phyloP scores from a whole-genome alignment of 2,329 filamentous ascomycete species.

The Helminthosporium solani region DNA sequence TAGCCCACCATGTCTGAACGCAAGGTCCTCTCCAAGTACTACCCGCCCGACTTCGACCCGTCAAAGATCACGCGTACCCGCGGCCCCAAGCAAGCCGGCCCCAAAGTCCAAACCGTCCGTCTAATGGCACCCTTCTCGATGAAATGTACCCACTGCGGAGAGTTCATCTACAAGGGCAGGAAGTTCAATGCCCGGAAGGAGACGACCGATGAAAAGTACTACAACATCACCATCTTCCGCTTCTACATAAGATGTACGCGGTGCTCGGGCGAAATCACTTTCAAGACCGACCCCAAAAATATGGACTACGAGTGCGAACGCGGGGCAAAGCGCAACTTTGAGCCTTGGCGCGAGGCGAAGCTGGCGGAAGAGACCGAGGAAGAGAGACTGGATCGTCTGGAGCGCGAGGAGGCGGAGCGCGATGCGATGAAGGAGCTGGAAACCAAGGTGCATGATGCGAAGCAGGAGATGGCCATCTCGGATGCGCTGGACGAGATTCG shows the following conservation, averaged over 20 bases:
- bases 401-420: conserved; percentile 74
- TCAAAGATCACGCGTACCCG: conserved; percentile 69
- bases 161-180: conserved; percentile 83
- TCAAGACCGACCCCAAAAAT: conserved; percentile 92
- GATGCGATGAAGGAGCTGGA: conserved; percentile 96
- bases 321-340: conserved; percentile 89
- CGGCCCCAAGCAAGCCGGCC: conserved; percentile 69
- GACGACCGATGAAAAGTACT: conserved; percentile 86
- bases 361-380: conserved; percentile 78
- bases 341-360: conserved; percentile 77
- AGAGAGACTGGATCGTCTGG: conserved; percentile 78
- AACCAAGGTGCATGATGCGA: conserved; percentile 88
- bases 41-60: conserved; percentile 84
- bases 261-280: conserved; percentile 83
- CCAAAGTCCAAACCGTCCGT: conserved; percentile 81
- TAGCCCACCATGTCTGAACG: conserved; percentile 76
- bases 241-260: conserved; percentile 89
- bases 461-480: conserved; percentile 93
- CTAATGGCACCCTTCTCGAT: conserved; percentile 88
- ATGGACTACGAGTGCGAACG: conserved; percentile 82
- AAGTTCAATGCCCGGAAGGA: conserved; percentile 97
- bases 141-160: conserved; percentile 68
- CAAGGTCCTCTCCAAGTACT: conserved; percentile 71
- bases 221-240: conserved; percentile 80
- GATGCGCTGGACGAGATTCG: conserved; percentile 95